These are phyloP conservation scores for Carex kokanica DNA, from an alignment of 176 grass and related monocot genomes.

Conservation along the genomic window DNA sequence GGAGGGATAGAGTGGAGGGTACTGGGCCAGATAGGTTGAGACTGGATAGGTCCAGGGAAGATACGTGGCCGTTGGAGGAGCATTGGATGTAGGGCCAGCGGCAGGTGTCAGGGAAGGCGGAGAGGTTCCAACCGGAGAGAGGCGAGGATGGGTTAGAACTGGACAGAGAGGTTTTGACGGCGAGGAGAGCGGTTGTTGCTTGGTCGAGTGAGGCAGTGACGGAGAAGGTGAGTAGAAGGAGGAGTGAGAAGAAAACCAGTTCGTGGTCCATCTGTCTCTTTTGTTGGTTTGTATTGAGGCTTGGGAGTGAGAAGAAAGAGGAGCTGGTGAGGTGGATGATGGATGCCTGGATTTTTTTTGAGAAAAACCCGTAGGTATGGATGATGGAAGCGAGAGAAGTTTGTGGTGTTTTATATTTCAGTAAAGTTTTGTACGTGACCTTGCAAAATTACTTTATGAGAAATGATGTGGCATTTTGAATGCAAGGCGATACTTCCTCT, in stretches of 20 bases:
- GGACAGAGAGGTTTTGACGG: conserved; percentile 49
- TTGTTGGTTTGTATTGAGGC: conserved; percentile 16
- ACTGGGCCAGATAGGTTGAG: conserved; percentile 77
- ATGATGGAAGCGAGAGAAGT: conserved; percentile 37
- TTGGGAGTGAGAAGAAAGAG: background rate
- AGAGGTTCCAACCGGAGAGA: conserved; percentile 41
- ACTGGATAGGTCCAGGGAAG: conserved; percentile 64
- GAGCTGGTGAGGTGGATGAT: background rate
- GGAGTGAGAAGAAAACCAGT: conserved; percentile 25
- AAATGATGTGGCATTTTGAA: background rate
- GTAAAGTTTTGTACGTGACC: background rate
- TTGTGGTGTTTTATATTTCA: conserved; percentile 26
- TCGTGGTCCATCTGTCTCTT: conserved; percentile 1
- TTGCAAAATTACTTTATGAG: background rate
- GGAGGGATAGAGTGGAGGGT: conserved; percentile 44
- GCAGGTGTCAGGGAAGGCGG: conserved; percentile 33
- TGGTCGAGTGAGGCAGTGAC: conserved; percentile 25
- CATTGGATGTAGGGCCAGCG: conserved; percentile 47
- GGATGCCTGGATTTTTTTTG: conserved; percentile 32
- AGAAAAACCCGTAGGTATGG: no score
- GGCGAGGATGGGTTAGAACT: conserved; percentile 28
- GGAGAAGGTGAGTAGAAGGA: background rate
- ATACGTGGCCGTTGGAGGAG: conserved; percentile 43
- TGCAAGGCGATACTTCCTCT: background rate
- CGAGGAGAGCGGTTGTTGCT: conserved; percentile 41